Conservation (phyloP, 129 eudicot species). For the Artemisia tridentata region DNA sequence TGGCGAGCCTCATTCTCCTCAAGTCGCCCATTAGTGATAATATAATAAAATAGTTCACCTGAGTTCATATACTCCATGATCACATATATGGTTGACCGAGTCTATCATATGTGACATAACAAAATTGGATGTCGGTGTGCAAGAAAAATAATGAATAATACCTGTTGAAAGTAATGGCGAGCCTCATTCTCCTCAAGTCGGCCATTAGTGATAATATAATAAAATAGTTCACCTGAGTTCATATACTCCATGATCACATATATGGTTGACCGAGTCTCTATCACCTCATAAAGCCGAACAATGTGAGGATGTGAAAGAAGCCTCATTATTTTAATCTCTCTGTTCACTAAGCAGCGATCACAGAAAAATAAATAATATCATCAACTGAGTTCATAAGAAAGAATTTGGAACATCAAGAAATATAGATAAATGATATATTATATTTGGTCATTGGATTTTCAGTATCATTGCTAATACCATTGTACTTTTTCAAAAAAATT, state of each 20-base stretch:
- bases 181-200: constrained; percentile 57
- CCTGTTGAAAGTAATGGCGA: constrained; percentile 72
- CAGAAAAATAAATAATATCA: constrained; percentile 11
- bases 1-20: constrained; percentile 62
- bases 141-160: constrained; percentile 8
- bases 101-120: constrained; percentile 14
- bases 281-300: constrained; percentile 63
- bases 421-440: too few relatives aligned
- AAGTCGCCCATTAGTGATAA: constrained; percentile 47
- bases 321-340: constrained; percentile 65
- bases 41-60: constrained; percentile 59
- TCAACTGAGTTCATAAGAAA: neutral
- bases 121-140: neutral
- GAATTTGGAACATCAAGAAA: neutral
- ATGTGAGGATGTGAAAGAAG: constrained; percentile 64
- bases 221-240: constrained; percentile 60
- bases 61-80: constrained; percentile 68
- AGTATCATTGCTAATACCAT: too few relatives aligned
- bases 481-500: too few relatives aligned
- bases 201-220: constrained; percentile 48
- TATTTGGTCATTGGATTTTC: too few relatives aligned
- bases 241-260: constrained; percentile 67
- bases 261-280: constrained; percentile 51
- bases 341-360: constrained; percentile 39
- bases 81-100: constrained; percentile 44